Base-by-base conservation (phyloP, 306 rosid species). In the Cicer bijugum region DNA sequence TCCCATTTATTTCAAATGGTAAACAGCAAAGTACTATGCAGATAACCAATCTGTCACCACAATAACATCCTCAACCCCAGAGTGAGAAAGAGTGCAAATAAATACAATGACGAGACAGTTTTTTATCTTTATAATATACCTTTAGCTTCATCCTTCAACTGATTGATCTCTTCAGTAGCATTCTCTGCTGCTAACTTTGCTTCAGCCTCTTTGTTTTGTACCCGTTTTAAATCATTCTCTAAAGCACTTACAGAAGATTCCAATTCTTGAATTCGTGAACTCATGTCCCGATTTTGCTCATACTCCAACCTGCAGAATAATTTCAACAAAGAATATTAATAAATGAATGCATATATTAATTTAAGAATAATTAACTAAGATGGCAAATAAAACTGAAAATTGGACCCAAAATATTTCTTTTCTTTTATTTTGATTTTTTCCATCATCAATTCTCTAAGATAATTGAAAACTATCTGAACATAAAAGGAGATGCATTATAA, bases 281-380 rank as follows among this genome's bases (percentile, higher is more conserved):
- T 89, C 89, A 86, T 87, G 84, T 91, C 99, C 45, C 97, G 88
- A 81, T 91, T 91, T 79, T 91, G 96, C 72, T 95, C 99, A 86
- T 95, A 95, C 81, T 91, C 97, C 88, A 95, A 85, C 87, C 99
- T 94, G 77, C 19, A 76, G 12, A 79, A 43, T 56, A 77, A 70
- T 71, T 78, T 56, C 28, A 76, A 79, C 43, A 63, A 46, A 23
- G 19, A 78, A 46, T 19, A 44, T 10, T n/a, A 66, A 71, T 19
- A 72, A 72, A 78, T 38, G 15, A 67, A 53, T 55, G 74, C 47
- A 55, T 17, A 52, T 16, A 52, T 15, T 14, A 52, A 52, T 52
- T 16, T 11, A 16, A 52, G 33, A 52, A 52, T 16, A 52, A 16
- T 4, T 16, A 10, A 16, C 71, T 63, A 19, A 35, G 63, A 66